phyloP scores from a whole-genome alignment of 352 stramenopile genomes.

The Peronospora destructor region DNA sequence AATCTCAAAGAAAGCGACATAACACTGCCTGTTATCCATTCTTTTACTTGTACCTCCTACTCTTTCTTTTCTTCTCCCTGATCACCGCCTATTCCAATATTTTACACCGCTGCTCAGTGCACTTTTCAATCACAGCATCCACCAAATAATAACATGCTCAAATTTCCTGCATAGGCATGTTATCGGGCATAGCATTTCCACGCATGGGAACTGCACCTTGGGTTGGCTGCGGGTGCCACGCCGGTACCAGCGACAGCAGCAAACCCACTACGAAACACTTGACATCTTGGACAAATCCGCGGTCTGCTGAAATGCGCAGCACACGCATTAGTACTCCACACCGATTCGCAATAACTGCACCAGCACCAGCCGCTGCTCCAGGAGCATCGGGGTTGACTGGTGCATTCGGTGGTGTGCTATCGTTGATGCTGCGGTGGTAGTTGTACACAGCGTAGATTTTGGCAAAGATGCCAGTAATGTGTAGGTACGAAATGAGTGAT shows the following conservation, averaged over 20 bases:
- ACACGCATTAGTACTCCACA: slow-evolving; percentile 38
- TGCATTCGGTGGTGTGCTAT: slow-evolving; percentile 9
- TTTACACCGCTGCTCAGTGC: slow-evolving; percentile 21
- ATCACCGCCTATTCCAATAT: slow-evolving; percentile 10
- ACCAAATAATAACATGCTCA: slow-evolving; percentile 29
- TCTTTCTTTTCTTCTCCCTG: slow-evolving; percentile 3
- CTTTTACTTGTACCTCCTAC: slow-evolving; percentile 11
- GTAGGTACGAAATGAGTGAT: slow-evolving; percentile 69
- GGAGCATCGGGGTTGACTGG: slow-evolving; percentile 13
- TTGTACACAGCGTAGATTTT: slow-evolving; percentile 77
- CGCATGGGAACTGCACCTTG: slow-evolving; percentile 24
- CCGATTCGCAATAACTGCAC: slow-evolving; percentile 17
- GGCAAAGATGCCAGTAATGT: slow-evolving; percentile 76
- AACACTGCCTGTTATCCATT: slow-evolving; percentile 14
- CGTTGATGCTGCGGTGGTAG: slow-evolving; percentile 26
- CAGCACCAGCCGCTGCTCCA: slow-evolving; percentile 17
- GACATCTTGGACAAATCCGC: slow-evolving; percentile 62
- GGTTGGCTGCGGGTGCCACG: slow-evolving; percentile 67
- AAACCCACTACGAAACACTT: slow-evolving; percentile 76
- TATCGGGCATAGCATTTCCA: slow-evolving; percentile 42
- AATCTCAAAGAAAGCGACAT: slow-evolving; percentile 11
- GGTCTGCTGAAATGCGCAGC: slow-evolving; percentile 66
- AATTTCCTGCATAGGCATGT: slow-evolving; percentile 70
- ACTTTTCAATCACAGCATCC: slow-evolving; percentile 1
- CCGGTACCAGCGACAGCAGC: slow-evolving; percentile 66